A percentile compares a stretch with the other conserved stretches of the same genome.
phyloP scores from a whole-genome alignment of 1,139 yeast species.

The Saccharomycopsis hybrid region DNA sequence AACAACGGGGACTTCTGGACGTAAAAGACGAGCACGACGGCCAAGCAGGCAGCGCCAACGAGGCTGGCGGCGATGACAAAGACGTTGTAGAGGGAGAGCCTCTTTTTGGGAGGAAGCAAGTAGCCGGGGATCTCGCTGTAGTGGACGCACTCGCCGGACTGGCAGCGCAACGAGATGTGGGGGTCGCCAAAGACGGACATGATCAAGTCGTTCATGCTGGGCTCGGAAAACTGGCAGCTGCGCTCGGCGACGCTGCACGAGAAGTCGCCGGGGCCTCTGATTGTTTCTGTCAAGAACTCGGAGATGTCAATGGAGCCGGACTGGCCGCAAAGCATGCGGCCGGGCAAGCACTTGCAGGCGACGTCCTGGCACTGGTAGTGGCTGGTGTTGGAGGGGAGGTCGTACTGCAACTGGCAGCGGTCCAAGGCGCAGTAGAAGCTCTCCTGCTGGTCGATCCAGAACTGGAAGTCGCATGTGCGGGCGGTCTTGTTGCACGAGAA shows the following conservation, averaged over 20 bases:
- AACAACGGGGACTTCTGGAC: conserved; percentile 63
- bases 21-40: conserved; percentile 43
- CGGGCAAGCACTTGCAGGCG: conserved; percentile 84
- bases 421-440: conserved; percentile 83
- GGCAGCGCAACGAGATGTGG: conserved; percentile 70
- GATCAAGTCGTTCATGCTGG: conserved; percentile 91
- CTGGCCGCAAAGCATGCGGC: conserved; percentile 88
- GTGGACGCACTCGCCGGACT: conserved; percentile 87
- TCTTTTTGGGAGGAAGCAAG: conserved; percentile 50
- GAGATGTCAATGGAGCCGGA: conserved; percentile 91
- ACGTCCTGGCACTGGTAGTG: conserved; percentile 73
- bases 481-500: conserved; percentile 75
- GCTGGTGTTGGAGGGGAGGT: conserved; percentile 57
- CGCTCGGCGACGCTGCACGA: conserved; percentile 60
- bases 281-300: conserved; percentile 85
- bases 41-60: conserved; percentile 32
- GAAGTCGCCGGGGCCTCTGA: conserved; percentile 90
- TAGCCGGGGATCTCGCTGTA: conserved; percentile 91
- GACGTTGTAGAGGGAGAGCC: conserved; percentile 44
- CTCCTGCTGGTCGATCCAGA: conserved; percentile 89
- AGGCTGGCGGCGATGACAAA: conserved; percentile 47
- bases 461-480: conserved; percentile 76
- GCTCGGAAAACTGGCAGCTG: conserved; percentile 79
- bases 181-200: conserved; percentile 91
- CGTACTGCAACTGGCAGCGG: conserved; percentile 63